Percentiles rank a stretch among this genome's conserved stretches.
Evolutionary conservation across 805 yeast genomes (phyloP).

Genomic region (Wickerhamiella australiensis): DNA sequence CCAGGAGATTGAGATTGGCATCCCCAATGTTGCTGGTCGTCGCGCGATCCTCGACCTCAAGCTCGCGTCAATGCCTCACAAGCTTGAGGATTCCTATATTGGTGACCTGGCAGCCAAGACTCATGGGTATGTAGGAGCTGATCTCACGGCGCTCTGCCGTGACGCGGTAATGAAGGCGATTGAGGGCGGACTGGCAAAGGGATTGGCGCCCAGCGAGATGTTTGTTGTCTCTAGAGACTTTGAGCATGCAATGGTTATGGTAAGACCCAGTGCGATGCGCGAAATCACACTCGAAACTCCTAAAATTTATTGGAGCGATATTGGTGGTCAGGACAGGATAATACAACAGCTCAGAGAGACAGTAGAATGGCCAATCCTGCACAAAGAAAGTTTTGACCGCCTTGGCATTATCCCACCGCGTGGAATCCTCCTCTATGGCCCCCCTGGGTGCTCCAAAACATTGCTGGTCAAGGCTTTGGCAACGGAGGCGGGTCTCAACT

Average conservation of each 20-base stretch:
- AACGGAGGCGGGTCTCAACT: slow-evolving; percentile 87
- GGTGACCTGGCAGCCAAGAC: slow-evolving; percentile 57
- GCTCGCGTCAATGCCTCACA: slow-evolving; percentile 47
- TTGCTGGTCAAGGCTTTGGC: slow-evolving; percentile 91
- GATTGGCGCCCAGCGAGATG: slow-evolving; percentile 27
- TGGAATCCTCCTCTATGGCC: slow-evolving; percentile 89
- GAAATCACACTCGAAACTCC: slow-evolving; percentile 93
- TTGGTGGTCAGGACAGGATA: slow-evolving; percentile 84
- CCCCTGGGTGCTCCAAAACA: slow-evolving; percentile 97
- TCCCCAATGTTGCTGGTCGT: slow-evolving; percentile 79
- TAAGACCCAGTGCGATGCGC: slow-evolving; percentile 93
- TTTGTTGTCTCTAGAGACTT: slow-evolving; percentile 46
- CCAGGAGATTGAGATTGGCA: slow-evolving; percentile 79
- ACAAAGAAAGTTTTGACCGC: slow-evolving; percentile 58
- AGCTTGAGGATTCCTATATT: slow-evolving; percentile 44
- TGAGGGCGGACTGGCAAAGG: slow-evolving; percentile 39
- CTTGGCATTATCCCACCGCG: slow-evolving; percentile 85
- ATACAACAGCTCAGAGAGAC: slow-evolving; percentile 77
- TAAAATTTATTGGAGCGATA: slow-evolving; percentile 82
- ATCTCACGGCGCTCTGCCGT: slow-evolving; percentile 71
- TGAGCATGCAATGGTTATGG: slow-evolving; percentile 59
- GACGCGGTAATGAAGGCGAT: slow-evolving; percentile 83
- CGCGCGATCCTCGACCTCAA: slow-evolving; percentile 57
- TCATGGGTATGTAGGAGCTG: slow-evolving; percentile 98
- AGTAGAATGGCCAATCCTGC: slow-evolving; percentile 81